Base-by-base conservation (phyloP, 306 rosid genomes). In the Casuarina cunninghamiana region DNA sequence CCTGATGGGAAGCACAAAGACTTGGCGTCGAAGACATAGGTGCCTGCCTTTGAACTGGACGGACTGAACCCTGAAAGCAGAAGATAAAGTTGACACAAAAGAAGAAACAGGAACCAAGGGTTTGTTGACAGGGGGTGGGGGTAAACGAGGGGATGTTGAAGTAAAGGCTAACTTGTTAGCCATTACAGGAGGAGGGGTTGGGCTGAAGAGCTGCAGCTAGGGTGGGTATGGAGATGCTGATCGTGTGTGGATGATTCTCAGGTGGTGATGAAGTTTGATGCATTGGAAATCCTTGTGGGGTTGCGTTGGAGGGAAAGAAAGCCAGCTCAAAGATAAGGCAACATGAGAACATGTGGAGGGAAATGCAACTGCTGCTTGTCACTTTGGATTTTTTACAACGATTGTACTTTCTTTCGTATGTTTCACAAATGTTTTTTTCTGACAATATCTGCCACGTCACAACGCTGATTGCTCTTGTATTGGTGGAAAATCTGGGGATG, bases 151-250 rank as follows among this genome's bases (percentile, higher is more conserved):
- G 43, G 82, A 69, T 48, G 94, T 50, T 48, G 86, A 75, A 58
- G 87, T 75, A 74, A 92, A 79, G 46, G 89, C 83, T 58, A 88
- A 78, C 83, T 89, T 92, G 86, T 79, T 79, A 16, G 97, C 95
- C 98, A 94, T 94, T 45, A 53, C 76, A 72, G 41, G 50, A 13
- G 78, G 8, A n/a, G 39, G 42, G 35, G 79, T 50, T 37, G 21
- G 6, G 17, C 1, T 6, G 11, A 41, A 66, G 35, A 66, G 71
- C 37, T 66, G 6, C 4, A 41, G 42, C 50, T 6, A 67, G 3
- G 37, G 50, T 42, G 26, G 71, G 49, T 66, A 39, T 17, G 50
- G 35, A 66, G 21, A 12, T 26, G 3, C 10, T 57, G 63, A 57
- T 45, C 46, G 38, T 67, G 38, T 67, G 53, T 13, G 19, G 57